Base-by-base conservation (phyloP, 1,284 basidiomycete species). In the Phenoliferia sp. region DNA sequence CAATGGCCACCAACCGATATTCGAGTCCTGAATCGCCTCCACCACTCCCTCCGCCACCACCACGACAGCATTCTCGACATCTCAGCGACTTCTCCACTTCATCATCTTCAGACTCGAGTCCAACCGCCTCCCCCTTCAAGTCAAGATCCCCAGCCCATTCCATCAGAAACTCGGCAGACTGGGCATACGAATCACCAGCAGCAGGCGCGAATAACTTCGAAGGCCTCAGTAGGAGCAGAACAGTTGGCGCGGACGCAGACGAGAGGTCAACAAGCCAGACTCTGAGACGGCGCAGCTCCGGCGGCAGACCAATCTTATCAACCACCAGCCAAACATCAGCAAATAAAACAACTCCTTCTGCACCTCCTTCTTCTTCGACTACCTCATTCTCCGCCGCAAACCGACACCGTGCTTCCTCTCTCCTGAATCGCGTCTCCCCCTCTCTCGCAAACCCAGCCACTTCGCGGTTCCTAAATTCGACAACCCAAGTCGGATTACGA, bases 371-470 rank as follows among this genome's bases (percentile, higher is more conserved):
- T n/a, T n/a, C n/a, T n/a, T n/a, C n/a, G n/a, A n/a, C n/a, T n/a
- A n/a, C n/a, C n/a, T n/a, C n/a, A n/a, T n/a, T n/a, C n/a, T 44
- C 39, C 39, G 39, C 39, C 39, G 22, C 54, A n/a, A 29, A 31
- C 28, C 54, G 54, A n/a, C 54, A 56, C 54, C 64, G 39, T n/a
- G 39, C 64, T 17, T 65, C 64, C 2, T 19, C 52, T 55, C 29
- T 66, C 26, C 60, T 68, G 55, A 34, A 55, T 31, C 44, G 39
- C 19, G 63, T 65, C 50, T 65, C 67, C 3, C 67, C 67, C 32
- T 62, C 63, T 22, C 61, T 65, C 48, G 19, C 63, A 17, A 26
- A 26, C 39, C 12, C 39, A 2, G 52, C 62, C 6, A 12, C 54
- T 28, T 57, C 62, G n/a, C 66, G 62, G 10, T 64, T 61, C 29